Percentiles rank a stretch among this genome's conserved stretches.
Conservation (phyloP, 2,329 filamentous ascomycete species). For the Talaromyces sp. region DNA sequence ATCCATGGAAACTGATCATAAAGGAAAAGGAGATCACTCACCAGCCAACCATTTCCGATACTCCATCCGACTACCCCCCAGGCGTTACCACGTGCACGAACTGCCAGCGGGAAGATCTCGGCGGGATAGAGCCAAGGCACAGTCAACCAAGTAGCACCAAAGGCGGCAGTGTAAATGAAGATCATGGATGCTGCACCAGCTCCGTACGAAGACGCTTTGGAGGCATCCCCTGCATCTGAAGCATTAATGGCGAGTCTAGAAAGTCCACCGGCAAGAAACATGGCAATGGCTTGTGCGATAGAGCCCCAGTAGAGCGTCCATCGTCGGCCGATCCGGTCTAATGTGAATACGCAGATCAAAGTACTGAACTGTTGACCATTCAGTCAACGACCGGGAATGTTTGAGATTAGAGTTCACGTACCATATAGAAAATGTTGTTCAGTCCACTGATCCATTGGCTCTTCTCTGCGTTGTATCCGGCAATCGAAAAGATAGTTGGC, state of each 20-base stretch:
- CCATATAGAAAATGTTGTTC: conserved; percentile 56
- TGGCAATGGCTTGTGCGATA: conserved; percentile 59
- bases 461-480: conserved; percentile 60
- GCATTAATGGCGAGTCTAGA: conserved; percentile 53
- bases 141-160: conserved; percentile 57
- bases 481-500: conserved; percentile 61
- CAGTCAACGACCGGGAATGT: background rate
- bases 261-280: conserved; percentile 65
- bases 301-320: conserved; percentile 69
- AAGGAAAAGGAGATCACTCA: conserved; percentile 28
- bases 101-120: conserved; percentile 68
- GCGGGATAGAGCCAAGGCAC: conserved; percentile 64
- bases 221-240: conserved; percentile 44
- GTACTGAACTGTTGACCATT: conserved; percentile 53
- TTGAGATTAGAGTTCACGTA: conserved; percentile 20
- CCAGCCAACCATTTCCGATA: conserved; percentile 68
- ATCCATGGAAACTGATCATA: no score
- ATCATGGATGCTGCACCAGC: conserved; percentile 67
- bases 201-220: conserved; percentile 52
- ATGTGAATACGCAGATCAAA: conserved; percentile 64
- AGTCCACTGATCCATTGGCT: conserved; percentile 61
- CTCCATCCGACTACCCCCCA: conserved; percentile 74
- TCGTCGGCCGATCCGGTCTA: conserved; percentile 65
- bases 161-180: conserved; percentile 64
- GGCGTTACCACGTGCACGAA: conserved; percentile 70